These are phyloP conservation scores for Peronospora farinosa DNA, from an alignment of 352 stramenopile genomes.

Conservation along the genomic window DNA sequence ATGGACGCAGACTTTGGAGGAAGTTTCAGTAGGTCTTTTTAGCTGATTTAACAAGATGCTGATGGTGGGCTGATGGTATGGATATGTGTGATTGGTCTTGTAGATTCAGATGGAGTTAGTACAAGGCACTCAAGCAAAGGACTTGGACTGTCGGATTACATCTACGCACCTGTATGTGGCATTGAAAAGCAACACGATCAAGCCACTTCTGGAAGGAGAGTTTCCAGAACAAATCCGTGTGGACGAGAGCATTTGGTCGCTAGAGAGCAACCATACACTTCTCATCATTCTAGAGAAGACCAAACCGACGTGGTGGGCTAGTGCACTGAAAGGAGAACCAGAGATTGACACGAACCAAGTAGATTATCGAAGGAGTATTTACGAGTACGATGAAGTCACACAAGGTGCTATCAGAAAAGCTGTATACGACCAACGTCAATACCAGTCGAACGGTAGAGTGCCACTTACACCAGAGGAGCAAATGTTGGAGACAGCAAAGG, in stretches of 20 bases:
- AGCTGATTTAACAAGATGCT: not conserved
- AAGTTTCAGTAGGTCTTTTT: conserved; percentile 77
- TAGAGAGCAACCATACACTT: conserved; percentile 66
- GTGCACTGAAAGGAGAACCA: conserved; percentile 84
- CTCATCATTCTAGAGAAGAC: conserved; percentile 94
- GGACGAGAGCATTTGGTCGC: conserved; percentile 97
- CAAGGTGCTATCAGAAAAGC: conserved; percentile 98
- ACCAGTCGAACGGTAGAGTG: conserved; percentile 81
- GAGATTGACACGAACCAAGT: conserved; percentile 97
- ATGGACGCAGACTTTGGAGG: conserved; percentile 97
- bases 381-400: conserved; percentile 95
- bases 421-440: conserved; percentile 93
- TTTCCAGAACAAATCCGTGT: conserved; percentile 91
- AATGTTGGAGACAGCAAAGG: conserved; percentile 92
- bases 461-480: conserved; percentile 89
- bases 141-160: conserved; percentile 89
- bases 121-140: conserved; percentile 79
- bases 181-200: conserved; percentile 43
- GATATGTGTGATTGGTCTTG: conserved; percentile 3
- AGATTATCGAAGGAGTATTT: conserved; percentile 93
- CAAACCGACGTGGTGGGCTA: conserved; percentile 97
- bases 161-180: conserved; percentile 81
- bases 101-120: conserved; percentile 87
- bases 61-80: not conserved
- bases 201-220: conserved; percentile 66